phyloP scores from a whole-genome alignment of 805 yeast genomes.

The Pichia cabralensis region DNA sequence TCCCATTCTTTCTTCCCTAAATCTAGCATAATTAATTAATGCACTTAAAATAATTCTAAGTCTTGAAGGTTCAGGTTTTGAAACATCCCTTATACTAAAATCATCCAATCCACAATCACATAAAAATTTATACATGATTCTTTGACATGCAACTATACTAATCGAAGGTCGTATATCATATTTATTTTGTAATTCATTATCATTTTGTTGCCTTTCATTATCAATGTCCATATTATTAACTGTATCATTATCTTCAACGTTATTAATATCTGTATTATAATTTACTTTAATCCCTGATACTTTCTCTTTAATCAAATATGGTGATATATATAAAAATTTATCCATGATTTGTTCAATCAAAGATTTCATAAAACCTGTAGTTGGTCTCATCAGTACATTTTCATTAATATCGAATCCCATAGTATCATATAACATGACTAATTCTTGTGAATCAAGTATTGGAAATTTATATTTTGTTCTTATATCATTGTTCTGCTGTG shows the following conservation, averaged over 20 bases:
- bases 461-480: conserved; percentile 26
- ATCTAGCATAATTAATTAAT: conserved; percentile 75
- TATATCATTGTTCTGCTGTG: conserved; percentile 15
- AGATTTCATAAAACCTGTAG: conserved; percentile 23
- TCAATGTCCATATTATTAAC: conserved; percentile 1
- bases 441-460: conserved; percentile 21
- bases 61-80: conserved; percentile 66
- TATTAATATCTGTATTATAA: conserved; percentile 9
- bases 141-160: conserved; percentile 44
- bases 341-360: conserved; percentile 27
- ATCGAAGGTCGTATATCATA: conserved; percentile 29
- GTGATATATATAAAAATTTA: conserved; percentile 25
- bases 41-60: conserved; percentile 65
- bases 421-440: conserved; percentile 19
- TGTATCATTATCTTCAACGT: conserved; percentile 1
- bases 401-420: conserved; percentile 23
- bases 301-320: conserved; percentile 19
- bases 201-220: conserved; percentile 7
- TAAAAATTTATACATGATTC: conserved; percentile 52
- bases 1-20: conserved; percentile 64
- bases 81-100: conserved; percentile 62
- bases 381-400: conserved; percentile 22
- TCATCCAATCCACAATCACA: conserved; percentile 69
- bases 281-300: conserved; percentile 17
- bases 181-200: too few species aligned